Evolutionary conservation across 2,329 filamentous ascomycete species (phyloP).

Genomic region (Aulographum hederae): DNA sequence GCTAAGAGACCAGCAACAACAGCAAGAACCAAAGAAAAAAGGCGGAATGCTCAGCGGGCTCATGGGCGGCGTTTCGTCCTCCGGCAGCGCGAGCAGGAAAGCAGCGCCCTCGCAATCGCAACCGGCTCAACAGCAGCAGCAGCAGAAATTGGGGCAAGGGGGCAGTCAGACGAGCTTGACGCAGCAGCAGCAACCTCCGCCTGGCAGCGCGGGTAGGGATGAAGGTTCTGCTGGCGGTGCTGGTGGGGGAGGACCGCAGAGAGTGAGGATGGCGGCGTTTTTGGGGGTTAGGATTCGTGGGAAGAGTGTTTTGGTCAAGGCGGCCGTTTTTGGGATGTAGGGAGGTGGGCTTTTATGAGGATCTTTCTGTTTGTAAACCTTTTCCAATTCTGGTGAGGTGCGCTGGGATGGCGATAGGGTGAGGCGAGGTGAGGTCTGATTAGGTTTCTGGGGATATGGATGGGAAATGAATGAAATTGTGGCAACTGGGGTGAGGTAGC

Average conservation of each 20-base stretch:
- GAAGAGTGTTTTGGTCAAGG: slow-evolving; percentile 29
- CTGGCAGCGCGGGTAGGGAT: slow-evolving; percentile 1
- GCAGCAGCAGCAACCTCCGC: neutral
- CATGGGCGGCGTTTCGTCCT: too few relatives aligned
- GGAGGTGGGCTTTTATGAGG: too few relatives aligned
- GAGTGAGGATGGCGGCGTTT: slow-evolving; percentile 29
- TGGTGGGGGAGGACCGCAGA: slow-evolving; percentile 12
- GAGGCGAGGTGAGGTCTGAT: too few relatives aligned
- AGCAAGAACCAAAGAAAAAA: neutral
- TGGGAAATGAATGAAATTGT: too few relatives aligned
- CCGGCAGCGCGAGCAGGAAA: too few relatives aligned
- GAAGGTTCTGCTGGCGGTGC: slow-evolving; percentile 1
- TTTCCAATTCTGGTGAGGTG: too few relatives aligned
- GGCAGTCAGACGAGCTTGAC: slow-evolving; percentile 4
- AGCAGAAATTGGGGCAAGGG: slow-evolving; percentile 3
- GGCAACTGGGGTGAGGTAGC: too few relatives aligned
- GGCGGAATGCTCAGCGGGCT: neutral
- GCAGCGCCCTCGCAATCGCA: slow-evolving; percentile 9
- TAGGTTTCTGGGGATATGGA: too few relatives aligned
- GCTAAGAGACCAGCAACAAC: slow-evolving; percentile 6
- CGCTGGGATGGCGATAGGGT: too few relatives aligned
- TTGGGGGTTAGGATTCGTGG: slow-evolving; percentile 28
- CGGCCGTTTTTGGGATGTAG: slow-evolving; percentile 28
- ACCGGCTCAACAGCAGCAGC: slow-evolving; percentile 2
- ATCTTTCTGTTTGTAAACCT: too few relatives aligned